Evolutionary conservation across 1,284 basidiomycete species (phyloP).

Genomic region (Athelia psychrophila): DNA sequence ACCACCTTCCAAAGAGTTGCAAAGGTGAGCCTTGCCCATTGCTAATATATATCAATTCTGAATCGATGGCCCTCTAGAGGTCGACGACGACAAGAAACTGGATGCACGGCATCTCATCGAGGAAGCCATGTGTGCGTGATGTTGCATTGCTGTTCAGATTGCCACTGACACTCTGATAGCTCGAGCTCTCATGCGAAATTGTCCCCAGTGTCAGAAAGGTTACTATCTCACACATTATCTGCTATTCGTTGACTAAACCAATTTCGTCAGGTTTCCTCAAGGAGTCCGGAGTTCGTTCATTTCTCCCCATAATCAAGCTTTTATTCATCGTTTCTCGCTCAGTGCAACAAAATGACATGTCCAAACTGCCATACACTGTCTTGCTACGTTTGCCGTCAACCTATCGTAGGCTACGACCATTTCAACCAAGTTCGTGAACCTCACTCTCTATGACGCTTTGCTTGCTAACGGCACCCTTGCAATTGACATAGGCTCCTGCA

Average conservation of each 20-base stretch:
- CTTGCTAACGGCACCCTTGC: slow-evolving; percentile 5
- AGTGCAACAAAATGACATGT: slow-evolving; percentile 85
- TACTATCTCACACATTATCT: slow-evolving; percentile 3
- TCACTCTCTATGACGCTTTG: slow-evolving; percentile 1
- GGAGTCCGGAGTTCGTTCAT: slow-evolving; percentile 58
- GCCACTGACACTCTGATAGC: slow-evolving; percentile 38
- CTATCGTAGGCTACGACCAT: slow-evolving; percentile 76
- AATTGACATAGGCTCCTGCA: slow-evolving; percentile 6
- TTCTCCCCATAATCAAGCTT: neutral
- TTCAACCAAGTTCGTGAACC: slow-evolving; percentile 51
- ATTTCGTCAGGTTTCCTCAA: slow-evolving; percentile 66
- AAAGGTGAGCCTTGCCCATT: slow-evolving; percentile 48
- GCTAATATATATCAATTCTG: slow-evolving; percentile 4
- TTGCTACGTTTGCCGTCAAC: slow-evolving; percentile 75
- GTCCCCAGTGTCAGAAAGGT: slow-evolving; percentile 78
- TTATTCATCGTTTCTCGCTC: slow-evolving; percentile 5
- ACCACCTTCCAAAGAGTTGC: slow-evolving; percentile 87
- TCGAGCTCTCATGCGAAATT: slow-evolving; percentile 78
- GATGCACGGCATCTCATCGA: slow-evolving; percentile 77
- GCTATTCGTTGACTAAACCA: neutral
- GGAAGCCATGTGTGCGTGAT: slow-evolving; percentile 80
- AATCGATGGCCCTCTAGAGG: slow-evolving; percentile 40
- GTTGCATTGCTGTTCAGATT: neutral
- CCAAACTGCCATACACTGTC: slow-evolving; percentile 64
- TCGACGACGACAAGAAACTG: slow-evolving; percentile 67